Base-by-base conservation (phyloP, 2,329 filamentous ascomycete species). In the Fusarium sp. region DNA sequence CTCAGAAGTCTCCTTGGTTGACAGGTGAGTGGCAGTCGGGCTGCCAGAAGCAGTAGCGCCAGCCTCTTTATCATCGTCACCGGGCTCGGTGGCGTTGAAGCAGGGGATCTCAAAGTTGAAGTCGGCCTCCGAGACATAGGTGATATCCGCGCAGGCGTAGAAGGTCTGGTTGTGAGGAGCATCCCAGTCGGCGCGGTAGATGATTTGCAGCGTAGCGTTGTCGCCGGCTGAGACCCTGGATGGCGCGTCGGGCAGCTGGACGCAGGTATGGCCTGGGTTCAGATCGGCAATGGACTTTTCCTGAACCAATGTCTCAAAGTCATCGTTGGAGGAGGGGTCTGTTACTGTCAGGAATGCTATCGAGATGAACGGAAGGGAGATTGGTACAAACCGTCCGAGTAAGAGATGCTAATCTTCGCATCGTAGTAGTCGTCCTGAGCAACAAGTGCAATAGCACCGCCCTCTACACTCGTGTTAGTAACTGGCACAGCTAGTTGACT, bases 371-470 rank as follows among this genome's bases (percentile, higher is more conserved):
- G 22, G 5, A 14, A 13, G 6, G 4, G 45, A 82, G 68, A 20
- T 4, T 7, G 20, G 0, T 4, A 22, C 50, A 14, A 80, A 90
- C 89, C 82, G 62, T 86, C 82, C 6, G 80, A 80, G 70, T 89
- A 87, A 0, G 90, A 88, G 62, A 91, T 85, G 63, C 86, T 85
- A 22, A 91, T 83, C 60, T 87, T 84, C 27, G 90, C 80, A 45
- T 87, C 84, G 77, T 85, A 91, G 6, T 89, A 88, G 60, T 90
- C 88, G 68, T 90, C 87, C 52, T 91, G 88, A 22, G 88, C 86
- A 8, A 88, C 86, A 5, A 92, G 82, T 2, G 89, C 85, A 16
- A 92, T 83, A 54, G 86, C 83, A 14, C 89, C 90, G 64, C 87
- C 86, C 16, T 84, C 89, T 91, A 16, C 0, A 20, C 1, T 0